Evolutionary conservation across 345 rosid species (phyloP).

Genomic region (thale cress (Arabidopsis thaliana)): DNA sequence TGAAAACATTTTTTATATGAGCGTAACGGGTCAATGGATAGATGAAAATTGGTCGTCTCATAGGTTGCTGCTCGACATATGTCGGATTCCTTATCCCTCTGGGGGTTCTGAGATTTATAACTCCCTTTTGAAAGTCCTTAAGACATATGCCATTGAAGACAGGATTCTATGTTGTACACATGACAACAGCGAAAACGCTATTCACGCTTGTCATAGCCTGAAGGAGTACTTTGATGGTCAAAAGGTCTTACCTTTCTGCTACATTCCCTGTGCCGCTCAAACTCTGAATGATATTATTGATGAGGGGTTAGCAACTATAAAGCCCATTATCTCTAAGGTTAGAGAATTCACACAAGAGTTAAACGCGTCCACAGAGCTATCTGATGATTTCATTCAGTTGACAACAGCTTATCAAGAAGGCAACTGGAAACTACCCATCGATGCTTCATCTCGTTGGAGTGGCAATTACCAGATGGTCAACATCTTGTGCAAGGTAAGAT

Average conservation of each 20-base stretch:
- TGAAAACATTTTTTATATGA: constrained; percentile 77
- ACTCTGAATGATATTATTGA: constrained; percentile 77
- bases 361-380: constrained; percentile 65
- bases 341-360: constrained; percentile 79
- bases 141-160: constrained; percentile 71
- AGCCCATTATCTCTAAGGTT: constrained; percentile 71
- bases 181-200: constrained; percentile 79
- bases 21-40: constrained; percentile 88
- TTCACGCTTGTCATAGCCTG: constrained; percentile 80
- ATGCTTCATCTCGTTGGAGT: constrained; percentile 85
- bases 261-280: constrained; percentile 90
- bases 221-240: constrained; percentile 77
- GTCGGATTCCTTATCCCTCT: constrained; percentile 77
- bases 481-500: constrained; percentile 70
- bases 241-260: constrained; percentile 79
- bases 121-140: constrained; percentile 65
- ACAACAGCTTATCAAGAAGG: constrained; percentile 85
- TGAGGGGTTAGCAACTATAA: constrained; percentile 76
- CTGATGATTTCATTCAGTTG: constrained; percentile 68
- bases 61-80: constrained; percentile 76
- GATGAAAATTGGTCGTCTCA: constrained; percentile 79
- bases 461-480: constrained; percentile 94
- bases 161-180: constrained; percentile 85
- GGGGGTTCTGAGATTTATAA: constrained; percentile 68
- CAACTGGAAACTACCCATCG: constrained; percentile 82